Conservation (phyloP, 495 filamentous ascomycete genomes). For the Penicillium turbatum region DNA sequence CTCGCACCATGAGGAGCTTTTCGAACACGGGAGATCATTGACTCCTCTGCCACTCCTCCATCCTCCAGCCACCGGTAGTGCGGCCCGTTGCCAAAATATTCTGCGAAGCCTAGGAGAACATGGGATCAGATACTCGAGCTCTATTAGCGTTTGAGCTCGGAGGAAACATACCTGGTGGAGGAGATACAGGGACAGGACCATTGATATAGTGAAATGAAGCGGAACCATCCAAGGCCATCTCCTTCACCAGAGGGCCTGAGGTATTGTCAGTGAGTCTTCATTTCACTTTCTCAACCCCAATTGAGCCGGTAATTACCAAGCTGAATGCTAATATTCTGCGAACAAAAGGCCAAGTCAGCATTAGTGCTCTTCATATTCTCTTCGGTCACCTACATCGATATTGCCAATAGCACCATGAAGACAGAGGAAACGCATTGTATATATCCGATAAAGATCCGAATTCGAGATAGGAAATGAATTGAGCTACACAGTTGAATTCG, state of each 20-base stretch:
- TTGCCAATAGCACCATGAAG: conserved; percentile 34
- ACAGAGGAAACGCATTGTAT: conserved; percentile 26
- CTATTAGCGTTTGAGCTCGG: neutral
- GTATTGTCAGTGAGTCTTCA: neutral
- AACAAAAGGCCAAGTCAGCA: neutral
- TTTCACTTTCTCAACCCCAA: too few species aligned
- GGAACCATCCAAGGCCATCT: conserved; percentile 38
- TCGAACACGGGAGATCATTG: conserved; percentile 46
- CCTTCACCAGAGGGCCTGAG: conserved; percentile 39
- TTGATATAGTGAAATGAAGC: conserved; percentile 47
- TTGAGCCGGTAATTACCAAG: conserved; percentile 26
- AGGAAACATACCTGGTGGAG: conserved; percentile 31
- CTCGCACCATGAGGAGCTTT: conserved; percentile 44
- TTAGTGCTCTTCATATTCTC: neutral
- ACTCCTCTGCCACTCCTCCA: conserved; percentile 39
- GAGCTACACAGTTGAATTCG: too few species aligned
- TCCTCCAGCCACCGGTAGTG: conserved; percentile 50
- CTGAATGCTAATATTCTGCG: conserved; percentile 52
- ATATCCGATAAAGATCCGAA: neutral
- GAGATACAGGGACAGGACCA: conserved; percentile 39
- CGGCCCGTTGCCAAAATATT: conserved; percentile 50
- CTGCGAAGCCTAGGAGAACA: conserved; percentile 36
- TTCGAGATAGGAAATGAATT: neutral
- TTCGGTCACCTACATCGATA: conserved; percentile 21
- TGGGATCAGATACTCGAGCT: neutral